These are phyloP conservation scores for Conoideocrella luteorostrata DNA, from an alignment of 2,329 filamentous ascomycete species.

Conservation along the genomic window DNA sequence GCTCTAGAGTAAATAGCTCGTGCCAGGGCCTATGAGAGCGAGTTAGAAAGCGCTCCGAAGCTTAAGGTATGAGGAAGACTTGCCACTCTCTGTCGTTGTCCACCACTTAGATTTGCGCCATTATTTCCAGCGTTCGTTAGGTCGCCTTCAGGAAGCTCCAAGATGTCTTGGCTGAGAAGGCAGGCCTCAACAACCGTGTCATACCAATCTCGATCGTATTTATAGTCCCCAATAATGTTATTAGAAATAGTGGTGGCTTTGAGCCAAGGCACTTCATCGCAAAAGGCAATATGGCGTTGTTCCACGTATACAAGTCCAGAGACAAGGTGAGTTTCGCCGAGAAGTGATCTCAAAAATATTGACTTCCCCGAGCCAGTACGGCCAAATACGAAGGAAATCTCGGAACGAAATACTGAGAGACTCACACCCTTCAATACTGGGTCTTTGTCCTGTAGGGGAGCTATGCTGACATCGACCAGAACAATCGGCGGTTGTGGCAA, in stretches of 20 bases:
- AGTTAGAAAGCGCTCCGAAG: no score
- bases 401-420: conserved; percentile 1
- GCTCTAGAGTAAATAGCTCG: conserved; percentile 32
- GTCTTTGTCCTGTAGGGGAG: conserved; percentile 29
- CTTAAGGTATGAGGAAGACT: no score
- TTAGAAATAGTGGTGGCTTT: conserved; percentile 9
- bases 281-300: conserved; percentile 9
- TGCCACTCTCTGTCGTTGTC: conserved; percentile 19
- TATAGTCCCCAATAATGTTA: conserved; percentile 8
- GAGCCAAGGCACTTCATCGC: conserved; percentile 10
- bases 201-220: not conserved
- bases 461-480: conserved; percentile 34
- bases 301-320: conserved; percentile 8
- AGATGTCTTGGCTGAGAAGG: conserved; percentile 38
- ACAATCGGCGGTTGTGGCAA: not conserved
- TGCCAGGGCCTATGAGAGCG: conserved; percentile 30
- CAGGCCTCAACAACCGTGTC: conserved; percentile 20
- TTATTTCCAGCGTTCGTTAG: conserved; percentile 26
- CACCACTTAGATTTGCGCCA: conserved; percentile 30
- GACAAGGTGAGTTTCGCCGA: conserved; percentile 9
- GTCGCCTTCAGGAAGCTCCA: conserved; percentile 25
- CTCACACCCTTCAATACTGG: conserved; percentile 15
- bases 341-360: conserved; percentile 8
- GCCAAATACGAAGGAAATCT: conserved; percentile 7
- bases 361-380: conserved; percentile 21